Base-by-base conservation (phyloP, 805 yeast genomes). In the Blastobotrys americana region DNA sequence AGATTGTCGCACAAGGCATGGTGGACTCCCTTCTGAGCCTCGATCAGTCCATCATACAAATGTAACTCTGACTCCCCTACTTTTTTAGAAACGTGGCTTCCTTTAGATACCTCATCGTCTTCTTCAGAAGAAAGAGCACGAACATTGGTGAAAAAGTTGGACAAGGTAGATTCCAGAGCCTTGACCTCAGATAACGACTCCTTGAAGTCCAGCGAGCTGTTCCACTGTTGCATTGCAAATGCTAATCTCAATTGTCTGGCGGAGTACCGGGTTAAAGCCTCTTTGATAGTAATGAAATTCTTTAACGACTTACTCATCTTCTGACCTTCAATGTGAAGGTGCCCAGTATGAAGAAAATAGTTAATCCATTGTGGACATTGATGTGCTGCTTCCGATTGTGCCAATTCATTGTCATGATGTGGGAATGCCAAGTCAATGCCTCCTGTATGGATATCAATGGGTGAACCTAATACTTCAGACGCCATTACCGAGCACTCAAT, bases 401-500 rank as follows among this genome's bases (percentile, higher is more conserved):
- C 99, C 52, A 93, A 71, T 68, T 93, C 99, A 59, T 93, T 93
- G 65, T 93, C 99, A 67, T 93, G 99, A 64, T 93, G 99, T 2
- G 99, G 99, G 71, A 93, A 93, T 17, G 97, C 96, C 58, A 93
- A 74, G 68, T 93, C 98, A 44, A 93, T 79, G 53, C 98, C 98
- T 47, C 98, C 98, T 15, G 95, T 81, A 63, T 93, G 98, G 54
- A 93, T 86, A 65, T 93, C 98, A 74, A 93, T 84, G 47, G 73
- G 72, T 17, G 76, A 66, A 3, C 97, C 97, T 33, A 84, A 73
- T 39, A 89, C 74, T 54, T 88, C 95, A 42, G 88, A 76, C 1
- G 97, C 97, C 98, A 93, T 93, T 17, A 93, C 98, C 5, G 97
- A 88, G 74, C 98, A 93, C 68, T 93, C 98, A 63, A 93, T 93